phyloP scores from a whole-genome alignment of 2,329 filamentous ascomycete genomes.

The Microascus cirrosus region DNA sequence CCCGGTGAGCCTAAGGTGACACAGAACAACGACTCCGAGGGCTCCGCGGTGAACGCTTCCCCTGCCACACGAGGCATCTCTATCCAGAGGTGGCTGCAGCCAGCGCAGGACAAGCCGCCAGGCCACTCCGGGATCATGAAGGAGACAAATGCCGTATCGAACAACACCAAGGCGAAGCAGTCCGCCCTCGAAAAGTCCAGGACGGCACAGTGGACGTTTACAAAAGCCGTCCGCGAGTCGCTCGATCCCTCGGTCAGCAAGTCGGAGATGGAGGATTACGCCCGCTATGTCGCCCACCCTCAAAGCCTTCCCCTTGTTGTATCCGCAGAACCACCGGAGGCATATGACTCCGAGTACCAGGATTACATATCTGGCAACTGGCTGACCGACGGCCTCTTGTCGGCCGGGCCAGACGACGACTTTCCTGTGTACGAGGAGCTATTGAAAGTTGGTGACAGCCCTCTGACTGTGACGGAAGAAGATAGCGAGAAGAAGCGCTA shows the following conservation, averaged over 20 bases:
- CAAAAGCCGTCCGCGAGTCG: constrained; percentile 74
- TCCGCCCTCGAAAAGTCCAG: constrained; percentile 64
- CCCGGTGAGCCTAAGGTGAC: not conserved
- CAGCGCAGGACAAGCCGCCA: constrained; percentile 17
- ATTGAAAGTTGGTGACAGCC: constrained; percentile 66
- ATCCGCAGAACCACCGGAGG: constrained; percentile 52
- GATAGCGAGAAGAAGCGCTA: constrained; percentile 89
- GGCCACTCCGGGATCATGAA: constrained; percentile 5
- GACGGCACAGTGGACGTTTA: constrained; percentile 79
- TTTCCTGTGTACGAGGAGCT: constrained; percentile 61
- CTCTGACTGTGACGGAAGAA: constrained; percentile 77
- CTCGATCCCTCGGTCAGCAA: constrained; percentile 72
- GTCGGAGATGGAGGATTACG: constrained; percentile 75
- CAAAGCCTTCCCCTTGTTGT: constrained; percentile 78
- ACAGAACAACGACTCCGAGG: constrained; percentile 18
- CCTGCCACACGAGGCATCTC: constrained; percentile 34
- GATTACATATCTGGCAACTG: constrained; percentile 67
- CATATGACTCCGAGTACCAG: constrained; percentile 58
- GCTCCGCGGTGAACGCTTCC: constrained; percentile 24
- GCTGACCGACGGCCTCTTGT: constrained; percentile 46
- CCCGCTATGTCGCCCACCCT: constrained; percentile 79
- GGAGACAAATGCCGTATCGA: constrained; percentile 10
- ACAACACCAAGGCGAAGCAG: constrained; percentile 33
- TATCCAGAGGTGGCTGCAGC: constrained; percentile 52
- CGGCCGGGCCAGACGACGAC: constrained; percentile 28